Evolutionary conservation across 83 land plant genomes (phyloP).

Genomic region (Thuja plicata): DNA sequence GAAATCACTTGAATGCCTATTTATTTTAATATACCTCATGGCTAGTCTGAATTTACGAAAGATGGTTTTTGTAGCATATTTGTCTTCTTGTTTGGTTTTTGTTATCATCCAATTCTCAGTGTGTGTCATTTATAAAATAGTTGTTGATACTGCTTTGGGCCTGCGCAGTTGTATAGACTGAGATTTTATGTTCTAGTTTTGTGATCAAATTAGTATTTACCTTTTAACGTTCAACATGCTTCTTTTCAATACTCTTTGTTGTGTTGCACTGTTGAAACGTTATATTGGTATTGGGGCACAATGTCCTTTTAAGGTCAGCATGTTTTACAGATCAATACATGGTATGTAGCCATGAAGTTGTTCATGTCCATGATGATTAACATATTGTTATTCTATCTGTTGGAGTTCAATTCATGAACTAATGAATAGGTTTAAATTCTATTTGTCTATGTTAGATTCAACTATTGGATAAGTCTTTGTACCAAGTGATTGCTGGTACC

Average conservation of each 20-base stretch:
- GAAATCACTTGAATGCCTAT: not conserved
- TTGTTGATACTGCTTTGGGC: not conserved
- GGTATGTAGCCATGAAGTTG: not conserved
- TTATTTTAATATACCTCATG: not conserved
- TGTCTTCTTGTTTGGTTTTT: not conserved
- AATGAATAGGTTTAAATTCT: not conserved
- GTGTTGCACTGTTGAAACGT: not conserved
- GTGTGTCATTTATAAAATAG: not conserved
- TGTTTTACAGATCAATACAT: not conserved
- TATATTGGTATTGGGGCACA: too few species aligned
- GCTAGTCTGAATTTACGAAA: not conserved
- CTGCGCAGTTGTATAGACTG: not conserved
- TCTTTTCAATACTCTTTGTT: not conserved
- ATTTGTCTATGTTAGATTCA: not conserved
- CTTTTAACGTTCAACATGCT: not conserved
- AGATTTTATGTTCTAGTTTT: not conserved
- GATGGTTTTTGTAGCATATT: not conserved
- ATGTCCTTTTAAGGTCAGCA: not conserved
- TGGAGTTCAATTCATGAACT: not conserved
- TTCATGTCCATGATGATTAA: not conserved
- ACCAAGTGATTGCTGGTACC: not conserved
- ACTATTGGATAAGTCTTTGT: not conserved
- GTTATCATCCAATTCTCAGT: not conserved
- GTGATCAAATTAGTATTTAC: not conserved
- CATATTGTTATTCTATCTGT: not conserved